phyloP scores from a whole-genome alignment of 1,284 basidiomycete genomes.

The Naganishia cerealis region DNA sequence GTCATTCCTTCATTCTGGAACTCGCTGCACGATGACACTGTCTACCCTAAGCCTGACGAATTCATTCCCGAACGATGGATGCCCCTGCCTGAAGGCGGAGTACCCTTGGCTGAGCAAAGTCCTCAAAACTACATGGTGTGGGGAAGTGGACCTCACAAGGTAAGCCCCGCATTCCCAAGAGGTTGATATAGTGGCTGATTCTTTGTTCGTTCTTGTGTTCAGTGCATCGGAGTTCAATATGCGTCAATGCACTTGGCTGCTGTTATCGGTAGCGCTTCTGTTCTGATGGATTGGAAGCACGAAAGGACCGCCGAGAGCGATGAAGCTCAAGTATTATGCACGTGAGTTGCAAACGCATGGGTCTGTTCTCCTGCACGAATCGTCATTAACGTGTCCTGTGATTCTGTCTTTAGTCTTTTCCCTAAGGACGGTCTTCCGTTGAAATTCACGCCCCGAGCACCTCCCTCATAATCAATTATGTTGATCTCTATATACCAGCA shows the following conservation, averaged over 20 bases:
- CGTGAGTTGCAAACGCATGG: conserved; percentile 1
- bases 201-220: background rate
- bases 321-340: conserved; percentile 62
- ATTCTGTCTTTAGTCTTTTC: conserved; percentile 65
- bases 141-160: conserved; percentile 84
- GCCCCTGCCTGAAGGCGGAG: conserved; percentile 65
- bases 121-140: conserved; percentile 96
- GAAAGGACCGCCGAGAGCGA: conserved; percentile 74
- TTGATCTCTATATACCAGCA: background rate
- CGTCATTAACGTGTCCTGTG: conserved; percentile 1
- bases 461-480: conserved; percentile 15
- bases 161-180: conserved; percentile 31
- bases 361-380: conserved; percentile 38
- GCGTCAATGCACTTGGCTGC: conserved; percentile 88
- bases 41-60: conserved; percentile 82
- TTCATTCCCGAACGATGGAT: conserved; percentile 92
- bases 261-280: conserved; percentile 78
- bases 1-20: conserved; percentile 96
- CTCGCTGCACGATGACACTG: conserved; percentile 82
- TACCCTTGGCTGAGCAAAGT: conserved; percentile 69
- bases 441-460: conserved; percentile 60
- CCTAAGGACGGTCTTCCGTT: conserved; percentile 86
- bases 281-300: conserved; percentile 86
- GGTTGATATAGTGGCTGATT: background rate
- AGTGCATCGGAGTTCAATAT: conserved; percentile 89